Base-by-base conservation (phyloP, 1,139 yeast genomes). In the Magnusiomyces paraingens region DNA sequence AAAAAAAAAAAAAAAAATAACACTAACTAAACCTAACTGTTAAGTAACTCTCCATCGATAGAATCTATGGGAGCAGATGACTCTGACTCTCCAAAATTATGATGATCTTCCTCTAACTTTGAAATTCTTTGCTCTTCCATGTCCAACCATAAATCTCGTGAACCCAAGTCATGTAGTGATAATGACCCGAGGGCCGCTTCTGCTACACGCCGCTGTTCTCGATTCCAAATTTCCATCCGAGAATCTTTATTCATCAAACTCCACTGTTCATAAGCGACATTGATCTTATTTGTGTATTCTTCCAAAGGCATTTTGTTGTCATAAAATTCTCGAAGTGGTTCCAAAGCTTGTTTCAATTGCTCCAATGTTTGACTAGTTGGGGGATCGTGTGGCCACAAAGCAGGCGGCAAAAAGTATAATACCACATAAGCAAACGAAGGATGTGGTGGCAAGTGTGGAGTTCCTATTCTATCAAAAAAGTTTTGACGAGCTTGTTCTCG, bases 361-460 rank as follows among this genome's bases (percentile, higher is more conserved):
- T 47, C 56, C 52, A 67, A 72, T 0, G 79, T 75, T 57, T 74
- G 76, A 45, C 66, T 61, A 1, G 77, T 73, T 12, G 80, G 80
- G 1, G 78, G 78, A 52, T 75, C 79, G 51, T 72, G 74, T 0
- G 81, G 80, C 81, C 81, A 77, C 39, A 66, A 66, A 14, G 64
- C 54, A 1, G 79, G 73, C 1, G 77, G 73, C 3, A 77, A 59
- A 58, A 77, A 76, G 56, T 71, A 76, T 6, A 77, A 62, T 6
- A 76, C 79, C 60, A 76, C 63, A 59, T 76, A 64, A 5, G 81
- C 77, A 62, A 78, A 77, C 2, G 78, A 68, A 4, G 80, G 77
- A 53, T 74, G 72, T 1, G 69, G 66, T 2, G 75, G 73, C 14
- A 76, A 55, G n/a, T 62, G 51, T 1, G 81, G 80, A 26, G 61